A percentile compares a stretch with the other conserved stretches of the same genome.
Conservation (phyloP, 352 stramenopile species). For the Pythium sukuiense region DNA sequence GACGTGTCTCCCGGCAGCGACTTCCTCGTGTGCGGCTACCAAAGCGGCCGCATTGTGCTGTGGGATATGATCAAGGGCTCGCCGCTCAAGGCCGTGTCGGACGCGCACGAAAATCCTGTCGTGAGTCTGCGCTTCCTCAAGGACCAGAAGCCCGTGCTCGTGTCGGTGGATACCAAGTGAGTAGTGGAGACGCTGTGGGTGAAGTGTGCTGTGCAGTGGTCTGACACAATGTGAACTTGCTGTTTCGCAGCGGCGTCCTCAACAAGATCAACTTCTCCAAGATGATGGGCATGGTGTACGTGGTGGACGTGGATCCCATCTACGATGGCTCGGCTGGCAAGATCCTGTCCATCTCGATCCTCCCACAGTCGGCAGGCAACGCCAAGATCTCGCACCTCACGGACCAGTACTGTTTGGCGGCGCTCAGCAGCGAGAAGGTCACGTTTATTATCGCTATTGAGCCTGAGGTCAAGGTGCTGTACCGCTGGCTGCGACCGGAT, state of each 20-base stretch:
- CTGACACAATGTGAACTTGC: conserved; percentile 26
- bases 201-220: not conserved
- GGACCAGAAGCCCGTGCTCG: conserved; percentile 80
- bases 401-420: conserved; percentile 82
- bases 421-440: conserved; percentile 88
- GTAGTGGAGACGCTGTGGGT: conserved; percentile 1
- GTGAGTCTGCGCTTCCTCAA: conserved; percentile 85
- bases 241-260: conserved; percentile 78
- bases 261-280: conserved; percentile 95
- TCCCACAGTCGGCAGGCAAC: conserved; percentile 78
- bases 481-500: conserved; percentile 90
- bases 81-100: conserved; percentile 89
- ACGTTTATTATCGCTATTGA: conserved; percentile 96
- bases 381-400: conserved; percentile 85
- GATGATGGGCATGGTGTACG: conserved; percentile 94
- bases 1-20: conserved; percentile 88
- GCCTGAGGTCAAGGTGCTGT: conserved; percentile 92
- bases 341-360: conserved; percentile 78
- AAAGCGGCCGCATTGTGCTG: conserved; percentile 91
- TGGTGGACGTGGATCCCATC: conserved; percentile 93
- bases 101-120: conserved; percentile 88
- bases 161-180: conserved; percentile 84
- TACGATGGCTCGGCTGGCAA: conserved; percentile 93
- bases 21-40: conserved; percentile 92
- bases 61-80: conserved; percentile 97